Evolutionary conservation across 371 early-diverging fungal genomes (phyloP), one percentile per base, ranked within the genome.

Genomic region (Circinella minor): DNA sequence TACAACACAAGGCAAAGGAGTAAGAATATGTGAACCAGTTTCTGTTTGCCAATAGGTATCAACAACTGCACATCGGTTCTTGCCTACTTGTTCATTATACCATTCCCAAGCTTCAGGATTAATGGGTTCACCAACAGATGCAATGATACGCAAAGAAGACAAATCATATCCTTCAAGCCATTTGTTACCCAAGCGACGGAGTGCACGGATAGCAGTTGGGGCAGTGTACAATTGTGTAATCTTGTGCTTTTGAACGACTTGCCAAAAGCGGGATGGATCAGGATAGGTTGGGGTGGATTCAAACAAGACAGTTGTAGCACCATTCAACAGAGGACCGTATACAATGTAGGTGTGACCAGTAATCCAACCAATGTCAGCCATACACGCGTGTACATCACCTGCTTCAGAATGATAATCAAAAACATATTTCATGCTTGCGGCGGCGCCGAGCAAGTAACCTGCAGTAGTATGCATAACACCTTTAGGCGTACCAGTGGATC

Each of bases 181-280:
- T 46, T 91, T 82, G 74, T 98, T 93, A 39, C 98, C 97, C 34
- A 93, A 77, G 20, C 95, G 90, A 66, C 95, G 90, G 57, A 99
- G 86, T 0, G 97, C 95, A 65, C 99, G 93, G 71, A 99, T 95
- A 51, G 98, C 97, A 9, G 99, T 99, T 20, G 99, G 99, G 0
- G 99, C 99, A 15, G 99, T 99, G 81, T 99, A 99, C 73, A 99
- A 94, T 75, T 98, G 99, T 13, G 98, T 99, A 73, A 99, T 85
- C 76, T 89, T 93, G 87, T 95, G 95, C 63, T 92, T 91, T 65
- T 92, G 94, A 43, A 97, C 89, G 48, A 92, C 70, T 64, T 93
- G 81, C 94, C 96, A 97, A 81, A 94, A 92, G 46, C 97, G 88
- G 18, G 88, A 88, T 14, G 94, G 89, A 62, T 87, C 87, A 43